These are phyloP conservation scores for Rhynchospora tenuis DNA, from an alignment of 176 grass and related monocot species.

Conservation along the genomic window DNA sequence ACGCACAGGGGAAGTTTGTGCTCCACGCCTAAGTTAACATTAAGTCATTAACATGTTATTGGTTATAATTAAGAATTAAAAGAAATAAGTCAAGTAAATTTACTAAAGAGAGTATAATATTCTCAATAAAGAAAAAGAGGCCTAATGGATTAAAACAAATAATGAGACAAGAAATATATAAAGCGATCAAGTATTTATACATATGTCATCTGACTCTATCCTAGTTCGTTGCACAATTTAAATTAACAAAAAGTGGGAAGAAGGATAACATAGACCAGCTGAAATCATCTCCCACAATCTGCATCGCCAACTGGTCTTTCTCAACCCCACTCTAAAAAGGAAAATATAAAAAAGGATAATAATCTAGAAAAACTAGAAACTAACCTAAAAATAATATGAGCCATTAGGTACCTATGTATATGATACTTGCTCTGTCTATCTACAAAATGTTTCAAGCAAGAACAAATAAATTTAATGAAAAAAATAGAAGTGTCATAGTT, in stretches of 20 bases:
- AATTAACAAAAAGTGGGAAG: conserved; percentile 10
- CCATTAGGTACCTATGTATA: background rate
- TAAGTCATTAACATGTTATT: background rate
- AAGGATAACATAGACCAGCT: background rate
- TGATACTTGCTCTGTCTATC: background rate
- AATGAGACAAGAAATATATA: background rate
- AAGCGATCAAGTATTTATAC: background rate
- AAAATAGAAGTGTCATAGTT: background rate
- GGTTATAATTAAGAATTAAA: background rate
- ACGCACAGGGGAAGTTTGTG: background rate
- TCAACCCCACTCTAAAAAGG: background rate
- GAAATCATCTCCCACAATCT: conserved; percentile 3
- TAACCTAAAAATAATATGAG: background rate
- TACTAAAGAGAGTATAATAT: background rate
- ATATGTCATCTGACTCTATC: conserved; percentile 4
- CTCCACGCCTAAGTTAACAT: background rate
- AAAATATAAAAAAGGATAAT: background rate
- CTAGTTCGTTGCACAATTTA: background rate
- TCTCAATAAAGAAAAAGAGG: background rate
- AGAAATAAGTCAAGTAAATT: background rate
- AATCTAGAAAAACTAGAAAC: conserved; percentile 5
- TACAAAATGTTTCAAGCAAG: background rate
- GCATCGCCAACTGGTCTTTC: background rate
- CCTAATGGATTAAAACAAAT: background rate
- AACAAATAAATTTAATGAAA: background rate